phyloP scores from a whole-genome alignment of 306 rosid genomes.

The Carpinus viminea region DNA sequence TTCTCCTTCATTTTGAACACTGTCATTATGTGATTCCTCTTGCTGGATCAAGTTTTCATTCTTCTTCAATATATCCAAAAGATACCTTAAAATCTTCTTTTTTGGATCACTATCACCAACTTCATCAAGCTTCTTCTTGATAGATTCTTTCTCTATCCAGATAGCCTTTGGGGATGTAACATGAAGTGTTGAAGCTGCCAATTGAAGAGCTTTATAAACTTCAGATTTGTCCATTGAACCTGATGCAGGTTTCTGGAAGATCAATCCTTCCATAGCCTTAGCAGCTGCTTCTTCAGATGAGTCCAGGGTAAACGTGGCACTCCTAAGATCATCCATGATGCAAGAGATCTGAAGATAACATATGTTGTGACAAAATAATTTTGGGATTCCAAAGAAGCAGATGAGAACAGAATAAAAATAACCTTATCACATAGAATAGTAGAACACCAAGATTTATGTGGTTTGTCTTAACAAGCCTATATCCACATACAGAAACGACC shows the following conservation, averaged over 20 bases:
- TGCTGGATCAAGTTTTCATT: conserved; percentile 38
- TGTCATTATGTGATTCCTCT: conserved; percentile 41
- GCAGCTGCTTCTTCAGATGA: conserved; percentile 73
- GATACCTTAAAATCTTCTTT: conserved; percentile 58
- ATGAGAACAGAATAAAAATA: too few relatives aligned
- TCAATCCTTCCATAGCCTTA: conserved; percentile 49
- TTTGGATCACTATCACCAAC: conserved; percentile 43
- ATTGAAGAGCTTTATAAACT: conserved; percentile 49
- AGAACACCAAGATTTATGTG: too few relatives aligned
- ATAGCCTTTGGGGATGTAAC: conserved; percentile 57
- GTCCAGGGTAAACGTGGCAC: conserved; percentile 52
- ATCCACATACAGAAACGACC: too few relatives aligned
- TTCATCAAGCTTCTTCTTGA: conserved; percentile 46
- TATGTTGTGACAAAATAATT: too few relatives aligned
- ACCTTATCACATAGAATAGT: too few relatives aligned
- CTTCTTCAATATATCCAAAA: conserved; percentile 51
- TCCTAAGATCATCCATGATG: conserved; percentile 56
- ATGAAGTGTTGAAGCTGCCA: conserved; percentile 60
- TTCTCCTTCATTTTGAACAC: conserved; percentile 33
- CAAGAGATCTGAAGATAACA: conserved; percentile 67
- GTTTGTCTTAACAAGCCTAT: too few relatives aligned
- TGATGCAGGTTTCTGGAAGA: conserved; percentile 42
- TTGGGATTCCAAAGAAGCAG: too few relatives aligned
- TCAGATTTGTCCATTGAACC: conserved; percentile 51
- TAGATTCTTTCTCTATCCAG: conserved; percentile 59